phyloP scores from a whole-genome alignment of 1,284 basidiomycete species.

The Trametes sp. region DNA sequence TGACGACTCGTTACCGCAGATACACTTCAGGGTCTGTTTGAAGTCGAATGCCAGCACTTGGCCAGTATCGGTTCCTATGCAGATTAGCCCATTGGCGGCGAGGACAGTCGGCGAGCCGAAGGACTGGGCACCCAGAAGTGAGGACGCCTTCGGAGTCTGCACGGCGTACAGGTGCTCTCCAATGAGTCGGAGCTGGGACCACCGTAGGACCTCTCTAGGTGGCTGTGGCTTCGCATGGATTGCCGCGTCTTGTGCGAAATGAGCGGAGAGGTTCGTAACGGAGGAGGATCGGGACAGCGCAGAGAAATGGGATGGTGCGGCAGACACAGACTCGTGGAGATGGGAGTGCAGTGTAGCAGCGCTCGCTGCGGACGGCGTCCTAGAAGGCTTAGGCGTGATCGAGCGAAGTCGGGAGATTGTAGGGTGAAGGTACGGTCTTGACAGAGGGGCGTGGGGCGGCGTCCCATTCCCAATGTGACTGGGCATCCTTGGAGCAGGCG shows the following conservation, averaged over 20 bases:
- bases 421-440: constrained; percentile 72
- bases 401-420: constrained; percentile 86
- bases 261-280: constrained; percentile 56
- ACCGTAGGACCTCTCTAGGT: constrained; percentile 72
- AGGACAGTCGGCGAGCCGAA: constrained; percentile 81
- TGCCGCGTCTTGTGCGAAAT: constrained; percentile 23
- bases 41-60: constrained; percentile 90
- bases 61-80: constrained; percentile 86
- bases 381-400: constrained; percentile 61
- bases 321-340: constrained; percentile 52
- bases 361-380: constrained; percentile 56
- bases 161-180: constrained; percentile 62
- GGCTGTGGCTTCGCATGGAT: neutral
- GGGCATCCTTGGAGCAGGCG: constrained; percentile 46
- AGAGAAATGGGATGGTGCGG: constrained; percentile 72
- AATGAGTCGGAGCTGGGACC: constrained; percentile 76
- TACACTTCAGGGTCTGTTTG: constrained; percentile 82
- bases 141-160: constrained; percentile 65
- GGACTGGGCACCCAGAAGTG: constrained; percentile 63
- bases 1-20: constrained; percentile 75
- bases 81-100: constrained; percentile 89
- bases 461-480: constrained; percentile 41
- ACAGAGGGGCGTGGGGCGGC: constrained; percentile 44
- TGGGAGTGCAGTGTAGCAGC: constrained; percentile 53
- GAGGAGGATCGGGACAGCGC: constrained; percentile 77